These are phyloP conservation scores for Lepraria neglecta DNA, from an alignment of 495 filamentous ascomycete genomes.

Conservation along the genomic window DNA sequence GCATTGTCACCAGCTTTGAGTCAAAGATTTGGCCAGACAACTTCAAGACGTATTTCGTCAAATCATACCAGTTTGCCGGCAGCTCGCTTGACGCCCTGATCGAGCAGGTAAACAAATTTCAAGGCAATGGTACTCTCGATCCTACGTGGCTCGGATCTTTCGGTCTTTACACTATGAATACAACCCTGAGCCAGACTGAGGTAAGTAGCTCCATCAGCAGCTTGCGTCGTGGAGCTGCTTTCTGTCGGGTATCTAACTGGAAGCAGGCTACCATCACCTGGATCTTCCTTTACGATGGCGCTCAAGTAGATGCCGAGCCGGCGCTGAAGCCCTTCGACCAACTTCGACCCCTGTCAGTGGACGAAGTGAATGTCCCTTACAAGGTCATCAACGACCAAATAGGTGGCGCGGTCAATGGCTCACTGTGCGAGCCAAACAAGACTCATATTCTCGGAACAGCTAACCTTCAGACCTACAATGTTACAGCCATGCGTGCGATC, in stretches of 20 bases:
- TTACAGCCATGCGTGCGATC: conserved; percentile 24
- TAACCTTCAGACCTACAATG: conserved; percentile 26
- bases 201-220: too few relatives aligned
- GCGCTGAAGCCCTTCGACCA: conserved; percentile 26
- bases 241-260: background rate
- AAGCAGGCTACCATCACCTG: conserved; percentile 20
- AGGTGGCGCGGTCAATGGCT: too few relatives aligned
- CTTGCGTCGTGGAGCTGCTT: background rate
- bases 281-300: conserved; percentile 26
- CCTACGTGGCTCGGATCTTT: conserved; percentile 25
- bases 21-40: too few relatives aligned
- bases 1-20: conserved; percentile 23
- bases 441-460: too few relatives aligned
- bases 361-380: too few relatives aligned
- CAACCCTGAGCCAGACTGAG: conserved; percentile 14
- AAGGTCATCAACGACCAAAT: too few relatives aligned
- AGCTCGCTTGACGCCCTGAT: background rate
- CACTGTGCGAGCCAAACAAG: too few relatives aligned
- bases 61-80: too few relatives aligned
- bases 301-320: conserved; percentile 21
- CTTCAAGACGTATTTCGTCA: too few relatives aligned
- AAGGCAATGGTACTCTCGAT: background rate
- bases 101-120: background rate
- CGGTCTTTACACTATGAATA: conserved; percentile 29
- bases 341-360: conserved; percentile 21